These are phyloP conservation scores for Helotiales sp. DNA, from an alignment of 2,329 filamentous ascomycete genomes.

Conservation along the genomic window DNA sequence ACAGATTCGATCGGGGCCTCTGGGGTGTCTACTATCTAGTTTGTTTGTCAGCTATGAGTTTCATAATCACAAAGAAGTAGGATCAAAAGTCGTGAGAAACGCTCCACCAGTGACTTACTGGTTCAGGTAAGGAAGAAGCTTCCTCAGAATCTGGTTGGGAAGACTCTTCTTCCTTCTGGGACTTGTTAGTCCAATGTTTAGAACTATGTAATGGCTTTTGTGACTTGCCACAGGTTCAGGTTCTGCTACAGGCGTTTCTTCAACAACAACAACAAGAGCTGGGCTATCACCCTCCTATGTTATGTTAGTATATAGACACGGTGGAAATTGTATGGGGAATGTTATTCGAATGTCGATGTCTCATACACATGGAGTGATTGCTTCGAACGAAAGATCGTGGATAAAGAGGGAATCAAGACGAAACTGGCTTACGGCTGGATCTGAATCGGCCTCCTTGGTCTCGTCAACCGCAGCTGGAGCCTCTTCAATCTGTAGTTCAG, in stretches of 20 bases:
- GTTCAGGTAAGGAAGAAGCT: neutral
- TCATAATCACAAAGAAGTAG: neutral
- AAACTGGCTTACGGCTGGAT: neutral
- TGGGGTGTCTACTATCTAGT: neutral
- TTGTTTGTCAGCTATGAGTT: neutral
- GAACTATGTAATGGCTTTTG: neutral
- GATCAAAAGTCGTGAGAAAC: too few relatives aligned
- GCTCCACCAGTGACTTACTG: neutral
- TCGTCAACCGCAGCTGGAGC: neutral
- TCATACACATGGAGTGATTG: neutral
- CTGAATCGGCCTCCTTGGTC: neutral
- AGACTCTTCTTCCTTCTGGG: constrained; percentile 6
- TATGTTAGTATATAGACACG: neutral
- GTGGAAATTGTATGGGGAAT: too few relatives aligned
- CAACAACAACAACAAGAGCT: neutral
- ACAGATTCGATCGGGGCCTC: neutral
- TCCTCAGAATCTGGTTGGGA: neutral
- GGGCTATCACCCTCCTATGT: neutral
- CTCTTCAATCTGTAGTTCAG: neutral
- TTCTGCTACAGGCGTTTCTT: neutral
- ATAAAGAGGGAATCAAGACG: too few relatives aligned
- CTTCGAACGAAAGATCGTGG: neutral
- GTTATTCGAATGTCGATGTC: too few relatives aligned
- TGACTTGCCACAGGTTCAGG: constrained; percentile 7
- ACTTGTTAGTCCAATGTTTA: neutral